phyloP scores from a whole-genome alignment of 495 filamentous ascomycete species.

The Aspergillus asperescens region DNA sequence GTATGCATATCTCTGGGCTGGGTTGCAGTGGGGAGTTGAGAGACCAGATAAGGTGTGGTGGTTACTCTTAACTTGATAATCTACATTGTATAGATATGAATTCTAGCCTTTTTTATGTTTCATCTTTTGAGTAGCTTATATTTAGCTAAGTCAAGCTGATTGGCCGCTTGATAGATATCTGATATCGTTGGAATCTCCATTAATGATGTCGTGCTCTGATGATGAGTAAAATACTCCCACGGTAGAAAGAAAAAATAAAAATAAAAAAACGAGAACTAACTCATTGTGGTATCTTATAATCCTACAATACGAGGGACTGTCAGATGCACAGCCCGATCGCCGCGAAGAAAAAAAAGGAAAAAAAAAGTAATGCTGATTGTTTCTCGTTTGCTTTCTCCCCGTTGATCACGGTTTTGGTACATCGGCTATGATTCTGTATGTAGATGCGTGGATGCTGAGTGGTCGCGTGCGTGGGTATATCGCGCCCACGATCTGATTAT shows the following conservation, averaged over 20 bases:
- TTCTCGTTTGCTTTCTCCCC: background rate
- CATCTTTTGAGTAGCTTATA: background rate
- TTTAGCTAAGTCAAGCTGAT: background rate
- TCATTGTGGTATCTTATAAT: constrained; percentile 11
- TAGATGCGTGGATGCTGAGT: constrained; percentile 27
- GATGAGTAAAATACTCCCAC: background rate
- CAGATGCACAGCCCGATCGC: background rate
- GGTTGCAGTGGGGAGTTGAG: too few relatives aligned
- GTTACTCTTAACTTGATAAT: too few relatives aligned
- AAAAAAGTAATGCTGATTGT: background rate
- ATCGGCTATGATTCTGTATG: constrained; percentile 35
- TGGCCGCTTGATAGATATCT: background rate
- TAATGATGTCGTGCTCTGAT: background rate
- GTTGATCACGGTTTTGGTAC: constrained; percentile 22
- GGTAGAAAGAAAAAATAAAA: background rate
- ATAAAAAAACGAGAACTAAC: background rate
- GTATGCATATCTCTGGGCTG: too few relatives aligned
- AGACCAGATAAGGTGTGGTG: too few relatives aligned
- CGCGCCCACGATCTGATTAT: constrained; percentile 28
- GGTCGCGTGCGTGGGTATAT: constrained; percentile 30
- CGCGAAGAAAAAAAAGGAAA: background rate
- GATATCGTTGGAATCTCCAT: background rate
- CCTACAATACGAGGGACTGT: constrained; percentile 7
- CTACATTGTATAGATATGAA: too few relatives aligned
- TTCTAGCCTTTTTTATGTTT: background rate